Evolutionary conservation across 2,329 filamentous ascomycete species (phyloP).

Genomic region (Xylaria sp.): DNA sequence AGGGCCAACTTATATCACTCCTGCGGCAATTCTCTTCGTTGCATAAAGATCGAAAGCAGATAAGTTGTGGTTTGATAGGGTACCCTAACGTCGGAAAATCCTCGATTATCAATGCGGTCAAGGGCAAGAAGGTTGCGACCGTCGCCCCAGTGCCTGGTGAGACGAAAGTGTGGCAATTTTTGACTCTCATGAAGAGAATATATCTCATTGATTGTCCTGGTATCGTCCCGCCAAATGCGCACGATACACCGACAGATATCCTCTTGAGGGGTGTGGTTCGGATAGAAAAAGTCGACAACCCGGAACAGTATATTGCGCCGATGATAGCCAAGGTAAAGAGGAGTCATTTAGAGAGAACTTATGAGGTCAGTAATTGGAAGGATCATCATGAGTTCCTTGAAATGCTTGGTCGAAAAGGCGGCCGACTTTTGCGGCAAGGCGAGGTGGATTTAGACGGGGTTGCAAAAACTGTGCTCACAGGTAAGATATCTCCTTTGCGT

Average conservation of each 20-base stretch:
- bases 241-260: slow-evolving; percentile 87
- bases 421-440: slow-evolving; percentile 80
- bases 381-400: slow-evolving; percentile 87
- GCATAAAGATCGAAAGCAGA: slow-evolving; percentile 91
- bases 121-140: slow-evolving; percentile 93
- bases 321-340: slow-evolving; percentile 83
- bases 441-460: slow-evolving; percentile 95
- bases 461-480: slow-evolving; percentile 93
- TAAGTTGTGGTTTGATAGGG: slow-evolving; percentile 86
- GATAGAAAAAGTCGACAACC: slow-evolving; percentile 95
- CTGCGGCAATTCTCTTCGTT: slow-evolving; percentile 92
- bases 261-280: slow-evolving; percentile 90
- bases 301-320: slow-evolving; percentile 92
- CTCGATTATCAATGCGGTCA: slow-evolving; percentile 95
- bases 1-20: slow-evolving; percentile 91
- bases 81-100: slow-evolving; percentile 92
- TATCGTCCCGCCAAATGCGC: slow-evolving; percentile 88
- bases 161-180: slow-evolving; percentile 98
- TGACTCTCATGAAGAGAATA: slow-evolving; percentile 93
- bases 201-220: slow-evolving; percentile 96
- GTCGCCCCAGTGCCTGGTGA: slow-evolving; percentile 96
- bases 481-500: slow-evolving; percentile 1
- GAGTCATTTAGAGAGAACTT: slow-evolving; percentile 91
- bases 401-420: slow-evolving; percentile 85
- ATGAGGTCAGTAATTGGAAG: slow-evolving; percentile 83